Conservation (phyloP, 306 rosid genomes). For the Rosa lucieae region DNA sequence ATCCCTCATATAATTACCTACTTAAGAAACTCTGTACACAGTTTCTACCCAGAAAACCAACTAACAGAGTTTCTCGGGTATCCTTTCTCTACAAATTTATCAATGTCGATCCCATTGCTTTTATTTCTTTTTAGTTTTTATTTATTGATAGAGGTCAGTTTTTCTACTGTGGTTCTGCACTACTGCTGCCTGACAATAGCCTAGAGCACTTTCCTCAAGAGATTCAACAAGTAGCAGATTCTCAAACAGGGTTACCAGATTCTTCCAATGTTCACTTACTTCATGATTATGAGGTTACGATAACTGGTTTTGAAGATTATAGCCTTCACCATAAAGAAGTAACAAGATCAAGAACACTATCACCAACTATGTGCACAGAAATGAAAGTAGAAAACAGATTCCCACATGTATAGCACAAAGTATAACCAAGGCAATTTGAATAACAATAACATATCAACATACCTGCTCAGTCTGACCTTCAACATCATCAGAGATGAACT, state of each 20-base stretch:
- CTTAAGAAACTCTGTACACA: background rate
- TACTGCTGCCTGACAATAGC: background rate
- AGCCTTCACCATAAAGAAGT: background rate
- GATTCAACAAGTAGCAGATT: background rate
- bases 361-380: background rate
- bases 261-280: background rate
- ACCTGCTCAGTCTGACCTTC: conserved; percentile 98
- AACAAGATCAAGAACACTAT: background rate
- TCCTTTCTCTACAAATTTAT: background rate
- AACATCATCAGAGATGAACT: conserved; percentile 70
- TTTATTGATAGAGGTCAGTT: background rate
- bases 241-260: background rate
- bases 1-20: background rate
- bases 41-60: background rate
- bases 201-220: background rate
- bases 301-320: background rate
- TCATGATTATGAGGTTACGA: background rate
- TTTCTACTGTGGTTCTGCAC: background rate
- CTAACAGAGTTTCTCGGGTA: background rate
- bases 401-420: background rate
- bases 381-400: background rate
- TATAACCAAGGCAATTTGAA: background rate
- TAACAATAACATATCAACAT: conserved; percentile 11
- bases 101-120: background rate
- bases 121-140: background rate